A percentile compares a stretch with the other conserved stretches of the same genome.
Evolutionary conservation across 768 basidiomycete species (phyloP).

Genomic region (Hypsizygus marmoreus): DNA sequence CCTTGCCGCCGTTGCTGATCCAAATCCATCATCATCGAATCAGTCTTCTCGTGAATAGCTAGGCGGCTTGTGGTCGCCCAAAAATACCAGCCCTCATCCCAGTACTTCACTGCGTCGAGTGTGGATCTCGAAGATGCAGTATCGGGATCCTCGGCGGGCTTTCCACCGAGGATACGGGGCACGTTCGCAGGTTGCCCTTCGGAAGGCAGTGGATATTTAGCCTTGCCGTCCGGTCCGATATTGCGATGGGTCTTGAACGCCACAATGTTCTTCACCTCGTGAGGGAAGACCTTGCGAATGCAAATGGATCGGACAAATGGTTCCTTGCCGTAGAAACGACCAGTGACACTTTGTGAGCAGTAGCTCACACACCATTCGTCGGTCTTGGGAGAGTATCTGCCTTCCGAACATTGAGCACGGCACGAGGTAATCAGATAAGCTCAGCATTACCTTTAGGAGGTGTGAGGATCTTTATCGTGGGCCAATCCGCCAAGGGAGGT

Average conservation of each 20-base stretch:
- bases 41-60: conserved; percentile 56
- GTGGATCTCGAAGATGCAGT: conserved; percentile 22
- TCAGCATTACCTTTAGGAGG: conserved; percentile 46
- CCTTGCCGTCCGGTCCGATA: conserved; percentile 45
- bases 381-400: conserved; percentile 56
- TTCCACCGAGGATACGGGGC: conserved; percentile 48
- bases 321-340: conserved; percentile 49
- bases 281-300: conserved; percentile 65
- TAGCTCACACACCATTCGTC: conserved; percentile 70
- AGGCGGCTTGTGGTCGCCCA: conserved; percentile 61
- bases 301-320: conserved; percentile 63
- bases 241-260: conserved; percentile 46
- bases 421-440: not conserved
- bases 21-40: conserved; percentile 61
- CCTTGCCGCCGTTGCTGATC: conserved; percentile 49
- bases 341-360: conserved; percentile 57
- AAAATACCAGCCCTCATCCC: conserved; percentile 78
- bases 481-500: conserved; percentile 47
- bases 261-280: conserved; percentile 59
- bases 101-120: conserved; percentile 48
- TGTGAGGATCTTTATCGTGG: conserved; percentile 54
- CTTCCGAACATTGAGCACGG: conserved; percentile 31
- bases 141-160: conserved; percentile 34
- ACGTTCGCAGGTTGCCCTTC: conserved; percentile 61
- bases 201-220: conserved; percentile 61